Conservation (phyloP, 805 yeast genomes). For the Metschnikowia noctiluminum region DNA sequence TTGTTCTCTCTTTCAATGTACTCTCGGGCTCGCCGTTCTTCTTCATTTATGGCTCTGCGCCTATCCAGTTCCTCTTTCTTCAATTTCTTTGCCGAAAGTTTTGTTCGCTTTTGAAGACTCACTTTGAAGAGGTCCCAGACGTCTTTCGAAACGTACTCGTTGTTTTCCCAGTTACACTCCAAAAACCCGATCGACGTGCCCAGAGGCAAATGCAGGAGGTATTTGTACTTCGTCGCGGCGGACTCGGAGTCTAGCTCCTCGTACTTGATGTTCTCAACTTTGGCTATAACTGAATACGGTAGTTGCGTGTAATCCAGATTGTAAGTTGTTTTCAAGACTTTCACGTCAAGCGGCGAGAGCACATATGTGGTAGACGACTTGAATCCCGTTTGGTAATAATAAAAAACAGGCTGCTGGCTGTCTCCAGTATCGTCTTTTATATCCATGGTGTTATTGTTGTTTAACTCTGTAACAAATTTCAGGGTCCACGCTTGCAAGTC, state of each 20-base stretch:
- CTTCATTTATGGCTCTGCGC: slow-evolving; percentile 51
- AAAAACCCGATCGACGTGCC: slow-evolving; percentile 83
- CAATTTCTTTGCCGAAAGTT: slow-evolving; percentile 45
- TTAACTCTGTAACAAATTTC: slow-evolving; percentile 22
- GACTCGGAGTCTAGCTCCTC: slow-evolving; percentile 64
- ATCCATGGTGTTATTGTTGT: not conserved
- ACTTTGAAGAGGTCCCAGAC: slow-evolving; percentile 46
- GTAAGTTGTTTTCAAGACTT: slow-evolving; percentile 62
- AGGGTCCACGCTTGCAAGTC: slow-evolving; percentile 39
- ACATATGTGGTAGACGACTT: slow-evolving; percentile 60
- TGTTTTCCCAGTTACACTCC: slow-evolving; percentile 75
- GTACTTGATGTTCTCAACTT: slow-evolving; percentile 65
- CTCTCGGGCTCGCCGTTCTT: slow-evolving; percentile 55
- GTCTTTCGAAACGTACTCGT: slow-evolving; percentile 29
- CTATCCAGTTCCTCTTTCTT: slow-evolving; percentile 60
- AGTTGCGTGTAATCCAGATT: slow-evolving; percentile 55
- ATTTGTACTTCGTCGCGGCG: slow-evolving; percentile 60
- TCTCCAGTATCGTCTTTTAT: slow-evolving; percentile 27
- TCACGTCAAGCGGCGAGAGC: slow-evolving; percentile 75
- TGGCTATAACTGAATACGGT: slow-evolving; percentile 61
- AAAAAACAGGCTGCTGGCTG: slow-evolving; percentile 43
- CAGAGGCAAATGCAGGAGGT: slow-evolving; percentile 74
- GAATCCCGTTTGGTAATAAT: slow-evolving; percentile 76
- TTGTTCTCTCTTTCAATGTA: slow-evolving; percentile 60
- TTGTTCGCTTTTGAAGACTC: slow-evolving; percentile 57